Conservation (phyloP, 2,329 filamentous ascomycete species). For the Fusarium praegraminearum region DNA sequence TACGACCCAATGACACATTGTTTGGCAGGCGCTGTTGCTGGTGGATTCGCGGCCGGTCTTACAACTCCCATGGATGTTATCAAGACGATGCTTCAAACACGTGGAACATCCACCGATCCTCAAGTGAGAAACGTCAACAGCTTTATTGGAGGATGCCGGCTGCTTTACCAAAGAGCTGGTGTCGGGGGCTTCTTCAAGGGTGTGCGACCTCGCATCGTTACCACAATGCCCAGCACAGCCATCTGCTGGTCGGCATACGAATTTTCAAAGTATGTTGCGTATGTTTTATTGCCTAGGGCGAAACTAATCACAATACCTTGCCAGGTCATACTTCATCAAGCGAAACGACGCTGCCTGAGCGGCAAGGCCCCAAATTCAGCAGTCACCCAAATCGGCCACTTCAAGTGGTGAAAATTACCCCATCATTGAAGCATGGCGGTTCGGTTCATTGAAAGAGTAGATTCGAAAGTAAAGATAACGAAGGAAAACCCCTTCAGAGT, state of each 20-base stretch:
- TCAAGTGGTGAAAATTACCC: slow-evolving; percentile 19
- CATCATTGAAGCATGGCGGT: slow-evolving; percentile 17
- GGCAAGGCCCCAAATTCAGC: slow-evolving; percentile 8
- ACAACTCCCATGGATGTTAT: slow-evolving; percentile 98
- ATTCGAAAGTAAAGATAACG: slow-evolving; percentile 18
- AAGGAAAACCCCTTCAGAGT: slow-evolving; percentile 1
- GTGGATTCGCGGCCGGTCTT: slow-evolving; percentile 90
- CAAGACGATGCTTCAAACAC: slow-evolving; percentile 96
- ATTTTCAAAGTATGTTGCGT: slow-evolving; percentile 71
- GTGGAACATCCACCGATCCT: slow-evolving; percentile 82
- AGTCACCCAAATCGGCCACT: slow-evolving; percentile 9
- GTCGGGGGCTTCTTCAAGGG: slow-evolving; percentile 92
- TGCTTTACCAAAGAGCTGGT: slow-evolving; percentile 87
- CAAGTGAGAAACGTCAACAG: slow-evolving; percentile 89
- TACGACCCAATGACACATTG: slow-evolving; percentile 97
- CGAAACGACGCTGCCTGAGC: slow-evolving; percentile 60
- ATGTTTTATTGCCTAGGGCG: neutral
- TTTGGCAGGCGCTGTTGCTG: slow-evolving; percentile 89
- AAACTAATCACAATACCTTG: slow-evolving; percentile 10
- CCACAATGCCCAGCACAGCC: slow-evolving; percentile 98
- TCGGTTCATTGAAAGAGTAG: slow-evolving; percentile 13
- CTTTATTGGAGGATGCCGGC: slow-evolving; percentile 79
- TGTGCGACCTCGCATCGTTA: slow-evolving; percentile 89
- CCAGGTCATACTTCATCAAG: slow-evolving; percentile 71
- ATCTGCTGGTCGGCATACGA: slow-evolving; percentile 94